Conservation (phyloP, 805 yeast species). For the Schwanniomyces polymorphus region DNA sequence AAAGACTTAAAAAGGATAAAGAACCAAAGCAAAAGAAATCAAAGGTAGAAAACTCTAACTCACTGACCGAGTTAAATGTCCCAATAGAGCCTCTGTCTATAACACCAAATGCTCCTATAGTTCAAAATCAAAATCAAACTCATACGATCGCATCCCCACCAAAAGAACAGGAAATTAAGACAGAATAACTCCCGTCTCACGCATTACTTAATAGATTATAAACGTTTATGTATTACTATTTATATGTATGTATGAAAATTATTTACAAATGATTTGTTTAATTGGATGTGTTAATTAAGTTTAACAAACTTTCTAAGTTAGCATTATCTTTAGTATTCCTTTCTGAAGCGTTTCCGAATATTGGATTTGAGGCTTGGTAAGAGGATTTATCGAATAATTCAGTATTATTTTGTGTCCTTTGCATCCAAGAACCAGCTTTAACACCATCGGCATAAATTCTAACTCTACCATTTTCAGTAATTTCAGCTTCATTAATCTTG, state of each 20-base stretch:
- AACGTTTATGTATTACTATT: background rate
- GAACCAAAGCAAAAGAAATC: conserved; percentile 15
- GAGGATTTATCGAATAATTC: conserved; percentile 18
- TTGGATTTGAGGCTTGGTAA: conserved; percentile 32
- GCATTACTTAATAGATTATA: background rate
- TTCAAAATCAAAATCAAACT: background rate
- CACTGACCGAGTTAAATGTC: background rate
- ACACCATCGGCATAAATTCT: conserved; percentile 41
- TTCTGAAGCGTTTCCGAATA: conserved; percentile 30
- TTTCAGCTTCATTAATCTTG: conserved; percentile 38
- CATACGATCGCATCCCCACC: background rate
- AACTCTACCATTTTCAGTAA: conserved; percentile 36
- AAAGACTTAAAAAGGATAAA: conserved; percentile 33
- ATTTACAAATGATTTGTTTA: conserved; percentile 1
- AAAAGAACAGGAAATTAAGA: background rate
- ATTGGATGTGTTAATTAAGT: conserved; percentile 15
- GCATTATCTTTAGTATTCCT: conserved; percentile 32
- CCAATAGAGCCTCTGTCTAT: background rate
- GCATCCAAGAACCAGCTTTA: conserved; percentile 42
- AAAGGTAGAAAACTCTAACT: conserved; percentile 7
- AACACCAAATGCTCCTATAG: background rate
- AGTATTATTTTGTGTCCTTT: conserved; percentile 17
- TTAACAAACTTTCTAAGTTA: conserved; percentile 24
- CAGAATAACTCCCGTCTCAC: background rate
- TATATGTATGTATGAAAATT: background rate